These are phyloP conservation scores for Pterocarpus macrocarpus DNA, from an alignment of 306 rosid species.

Conservation along the genomic window DNA sequence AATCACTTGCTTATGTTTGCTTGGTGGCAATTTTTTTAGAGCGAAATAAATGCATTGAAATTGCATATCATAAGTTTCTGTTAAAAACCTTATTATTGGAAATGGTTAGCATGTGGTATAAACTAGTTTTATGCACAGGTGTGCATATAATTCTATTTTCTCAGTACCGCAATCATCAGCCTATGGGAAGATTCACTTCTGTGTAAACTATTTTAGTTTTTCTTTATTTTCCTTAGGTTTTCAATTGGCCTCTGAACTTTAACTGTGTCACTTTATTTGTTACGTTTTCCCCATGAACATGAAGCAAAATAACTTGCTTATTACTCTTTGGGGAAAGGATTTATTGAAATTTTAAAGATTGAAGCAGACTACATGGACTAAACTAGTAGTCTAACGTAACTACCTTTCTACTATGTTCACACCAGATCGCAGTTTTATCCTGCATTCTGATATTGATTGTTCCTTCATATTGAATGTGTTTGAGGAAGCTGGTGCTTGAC, in stretches of 20 bases:
- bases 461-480: slow-evolving; percentile 9
- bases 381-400: not conserved
- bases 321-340: slow-evolving; percentile 14
- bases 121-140: too few relatives aligned
- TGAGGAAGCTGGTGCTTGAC: slow-evolving; percentile 2
- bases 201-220: too few relatives aligned
- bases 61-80: not conserved
- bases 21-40: too few relatives aligned
- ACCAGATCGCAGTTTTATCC: slow-evolving; percentile 4
- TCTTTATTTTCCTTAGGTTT: not conserved
- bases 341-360: not conserved
- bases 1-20: not conserved
- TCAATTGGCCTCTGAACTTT: not conserved
- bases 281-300: not conserved
- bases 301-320: not conserved
- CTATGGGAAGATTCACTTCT: too few relatives aligned
- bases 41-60: not conserved
- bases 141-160: too few relatives aligned
- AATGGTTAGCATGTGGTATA: too few relatives aligned
- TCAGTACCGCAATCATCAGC: too few relatives aligned
- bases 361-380: not conserved
- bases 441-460: not conserved
- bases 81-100: too few relatives aligned
- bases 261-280: not conserved
- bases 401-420: not conserved